These are phyloP conservation scores for Phoma sp. DNA, from an alignment of 2,329 filamentous ascomycete genomes.

Conservation along the genomic window DNA sequence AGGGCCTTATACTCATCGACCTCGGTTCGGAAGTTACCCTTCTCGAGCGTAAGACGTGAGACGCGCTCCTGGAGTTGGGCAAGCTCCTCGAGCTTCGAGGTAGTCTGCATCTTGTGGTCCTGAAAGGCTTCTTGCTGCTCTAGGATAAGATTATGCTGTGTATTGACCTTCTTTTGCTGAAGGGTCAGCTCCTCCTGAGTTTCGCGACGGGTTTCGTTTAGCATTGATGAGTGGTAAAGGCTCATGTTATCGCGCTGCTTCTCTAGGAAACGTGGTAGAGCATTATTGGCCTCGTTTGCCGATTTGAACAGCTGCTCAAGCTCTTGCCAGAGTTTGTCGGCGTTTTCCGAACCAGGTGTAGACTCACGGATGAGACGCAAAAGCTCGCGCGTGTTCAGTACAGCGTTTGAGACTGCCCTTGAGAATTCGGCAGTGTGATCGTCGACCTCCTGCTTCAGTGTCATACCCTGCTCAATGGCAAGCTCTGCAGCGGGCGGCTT, in stretches of 20 bases:
- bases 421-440: conserved; percentile 25
- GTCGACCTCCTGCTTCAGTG: conserved; percentile 30
- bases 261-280: conserved; percentile 33
- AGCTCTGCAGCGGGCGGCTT: conserved; percentile 24
- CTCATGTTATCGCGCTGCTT: conserved; percentile 38
- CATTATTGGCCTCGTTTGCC: conserved; percentile 24
- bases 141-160: conserved; percentile 35
- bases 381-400: conserved; percentile 28
- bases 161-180: conserved; percentile 37
- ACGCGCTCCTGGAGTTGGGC: conserved; percentile 29
- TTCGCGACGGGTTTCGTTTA: conserved; percentile 32
- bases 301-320: conserved; percentile 33
- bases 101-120: conserved; percentile 27
- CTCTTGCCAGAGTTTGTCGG: conserved; percentile 34
- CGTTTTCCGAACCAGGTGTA: conserved; percentile 18
- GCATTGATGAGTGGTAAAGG: conserved; percentile 29
- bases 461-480: conserved; percentile 27
- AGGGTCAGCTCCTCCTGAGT: conserved; percentile 33
- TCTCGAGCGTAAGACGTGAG: conserved; percentile 38
- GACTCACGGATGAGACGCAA: conserved; percentile 32
- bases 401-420: conserved; percentile 22
- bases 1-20: conserved; percentile 26
- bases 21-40: conserved; percentile 36
- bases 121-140: conserved; percentile 37
- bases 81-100: conserved; percentile 29